Percentiles rank a stretch among this genome's conserved stretches.
Conservation (phyloP, 148 eudicot species). For the Mesembryanthemum crystallinum region DNA sequence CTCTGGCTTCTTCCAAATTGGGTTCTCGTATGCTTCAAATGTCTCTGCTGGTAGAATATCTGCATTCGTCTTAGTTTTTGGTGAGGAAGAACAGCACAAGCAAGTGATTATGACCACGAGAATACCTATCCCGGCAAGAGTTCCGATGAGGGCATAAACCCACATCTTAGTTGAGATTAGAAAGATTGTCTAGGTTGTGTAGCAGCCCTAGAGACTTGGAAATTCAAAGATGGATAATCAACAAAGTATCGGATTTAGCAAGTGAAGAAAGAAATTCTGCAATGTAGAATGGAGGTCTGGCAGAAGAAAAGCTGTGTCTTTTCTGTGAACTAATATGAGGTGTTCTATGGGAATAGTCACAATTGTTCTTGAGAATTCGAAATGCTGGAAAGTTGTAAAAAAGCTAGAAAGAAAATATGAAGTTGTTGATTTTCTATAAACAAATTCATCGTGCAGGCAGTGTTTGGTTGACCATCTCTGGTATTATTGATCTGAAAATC, state of each 20-base stretch:
- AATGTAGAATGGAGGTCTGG: not conserved
- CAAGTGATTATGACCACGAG: slow-evolving; percentile 24
- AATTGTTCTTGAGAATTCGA: not conserved
- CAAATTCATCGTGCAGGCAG: slow-evolving; percentile 18
- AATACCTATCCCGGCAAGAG: slow-evolving; percentile 42
- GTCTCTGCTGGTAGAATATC: slow-evolving; percentile 43
- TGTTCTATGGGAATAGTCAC: slow-evolving; percentile 9
- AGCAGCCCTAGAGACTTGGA: not conserved
- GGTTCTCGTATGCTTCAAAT: slow-evolving; percentile 58
- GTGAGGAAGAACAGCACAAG: slow-evolving; percentile 34
- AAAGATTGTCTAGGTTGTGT: not conserved
- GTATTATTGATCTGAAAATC: not conserved
- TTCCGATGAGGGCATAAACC: slow-evolving; percentile 50
- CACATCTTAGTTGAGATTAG: slow-evolving; percentile 35
- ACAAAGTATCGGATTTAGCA: not conserved
- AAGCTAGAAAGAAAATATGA: not conserved
- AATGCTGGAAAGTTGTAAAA: too few species aligned
- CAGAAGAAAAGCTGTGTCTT: not conserved
- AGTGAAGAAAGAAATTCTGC: too few species aligned
- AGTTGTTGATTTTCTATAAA: not conserved
- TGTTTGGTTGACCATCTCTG: slow-evolving; percentile 20
- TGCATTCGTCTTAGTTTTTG: slow-evolving; percentile 33
- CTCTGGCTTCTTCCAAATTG: slow-evolving; percentile 39
- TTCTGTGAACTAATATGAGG: slow-evolving; percentile 3
- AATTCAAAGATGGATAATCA: not conserved